phyloP scores from a whole-genome alignment of 108 stramenopile species.

The Stephanodiscus minutulus region DNA sequence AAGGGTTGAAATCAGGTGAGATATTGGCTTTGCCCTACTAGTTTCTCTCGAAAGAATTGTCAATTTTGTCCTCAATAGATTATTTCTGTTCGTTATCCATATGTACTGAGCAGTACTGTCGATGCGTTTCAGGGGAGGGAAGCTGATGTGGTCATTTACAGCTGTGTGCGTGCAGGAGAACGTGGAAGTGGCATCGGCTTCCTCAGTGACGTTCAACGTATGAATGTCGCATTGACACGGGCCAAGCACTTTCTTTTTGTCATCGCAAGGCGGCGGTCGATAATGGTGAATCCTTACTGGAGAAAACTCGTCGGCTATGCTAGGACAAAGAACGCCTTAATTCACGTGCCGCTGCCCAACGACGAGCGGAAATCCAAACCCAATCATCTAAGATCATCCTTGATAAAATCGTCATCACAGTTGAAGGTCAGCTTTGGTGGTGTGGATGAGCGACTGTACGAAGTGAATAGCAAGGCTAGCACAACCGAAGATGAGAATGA shows the following conservation, averaged over 20 bases:
- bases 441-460: slow-evolving; percentile 10
- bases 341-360: slow-evolving; percentile 35
- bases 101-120: slow-evolving; percentile 54
- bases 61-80: background rate
- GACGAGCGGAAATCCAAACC: background rate
- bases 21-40: background rate
- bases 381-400: slow-evolving; percentile 10
- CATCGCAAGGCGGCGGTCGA: slow-evolving; percentile 41
- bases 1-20: slow-evolving; percentile 45
- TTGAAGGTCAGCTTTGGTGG: slow-evolving; percentile 17
- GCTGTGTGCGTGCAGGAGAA: slow-evolving; percentile 60
- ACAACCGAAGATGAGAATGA: slow-evolving; percentile 3
- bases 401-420: slow-evolving; percentile 14
- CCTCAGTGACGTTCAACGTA: slow-evolving; percentile 80
- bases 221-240: slow-evolving; percentile 90
- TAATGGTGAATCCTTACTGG: slow-evolving; percentile 54
- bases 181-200: slow-evolving; percentile 74
- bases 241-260: slow-evolving; percentile 54
- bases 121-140: slow-evolving; percentile 86
- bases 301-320: slow-evolving; percentile 41
- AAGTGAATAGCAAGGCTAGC: slow-evolving; percentile 8
- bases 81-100: background rate
- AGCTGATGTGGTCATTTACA: slow-evolving; percentile 66
- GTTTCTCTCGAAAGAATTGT: background rate
- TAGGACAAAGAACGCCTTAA: slow-evolving; percentile 32